Evolutionary conservation across 169 alveolate genomes (phyloP).

Genomic region (Cryptosporidium baileyi): DNA sequence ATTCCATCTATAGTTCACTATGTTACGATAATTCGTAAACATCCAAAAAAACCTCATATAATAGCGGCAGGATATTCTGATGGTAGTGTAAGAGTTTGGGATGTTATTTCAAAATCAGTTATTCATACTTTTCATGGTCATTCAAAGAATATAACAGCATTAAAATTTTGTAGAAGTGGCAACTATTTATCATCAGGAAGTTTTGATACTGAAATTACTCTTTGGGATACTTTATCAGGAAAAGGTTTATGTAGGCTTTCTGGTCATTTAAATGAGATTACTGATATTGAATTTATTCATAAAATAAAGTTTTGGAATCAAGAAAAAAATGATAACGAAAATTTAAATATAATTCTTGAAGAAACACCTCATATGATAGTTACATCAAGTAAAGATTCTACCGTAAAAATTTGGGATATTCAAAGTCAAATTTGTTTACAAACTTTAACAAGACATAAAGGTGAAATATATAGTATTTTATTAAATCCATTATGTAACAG

Average conservation of each 20-base stretch:
- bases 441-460: constrained; percentile 81
- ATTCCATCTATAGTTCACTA: constrained; percentile 74
- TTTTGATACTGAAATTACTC: constrained; percentile 82
- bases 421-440: constrained; percentile 84
- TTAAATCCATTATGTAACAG: constrained; percentile 46
- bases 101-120: constrained; percentile 69
- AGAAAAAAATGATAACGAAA: neutral
- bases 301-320: constrained; percentile 18
- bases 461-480: constrained; percentile 74
- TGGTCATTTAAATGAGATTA: constrained; percentile 83
- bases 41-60: constrained; percentile 70
- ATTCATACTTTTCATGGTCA: constrained; percentile 79
- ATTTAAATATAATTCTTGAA: constrained; percentile 29
- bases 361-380: constrained; percentile 73
- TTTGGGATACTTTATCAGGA: constrained; percentile 86
- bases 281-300: constrained; percentile 72
- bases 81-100: constrained; percentile 83
- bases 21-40: constrained; percentile 74
- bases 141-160: constrained; percentile 73
- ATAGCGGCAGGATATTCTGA: constrained; percentile 83
- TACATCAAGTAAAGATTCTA: constrained; percentile 84
- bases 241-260: constrained; percentile 81
- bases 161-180: constrained; percentile 73
- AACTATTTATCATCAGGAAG: constrained; percentile 82
- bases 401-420: constrained; percentile 86